These are phyloP conservation scores for Aspergillus luchuensis DNA, from an alignment of 2,329 filamentous ascomycete genomes.

Conservation along the genomic window DNA sequence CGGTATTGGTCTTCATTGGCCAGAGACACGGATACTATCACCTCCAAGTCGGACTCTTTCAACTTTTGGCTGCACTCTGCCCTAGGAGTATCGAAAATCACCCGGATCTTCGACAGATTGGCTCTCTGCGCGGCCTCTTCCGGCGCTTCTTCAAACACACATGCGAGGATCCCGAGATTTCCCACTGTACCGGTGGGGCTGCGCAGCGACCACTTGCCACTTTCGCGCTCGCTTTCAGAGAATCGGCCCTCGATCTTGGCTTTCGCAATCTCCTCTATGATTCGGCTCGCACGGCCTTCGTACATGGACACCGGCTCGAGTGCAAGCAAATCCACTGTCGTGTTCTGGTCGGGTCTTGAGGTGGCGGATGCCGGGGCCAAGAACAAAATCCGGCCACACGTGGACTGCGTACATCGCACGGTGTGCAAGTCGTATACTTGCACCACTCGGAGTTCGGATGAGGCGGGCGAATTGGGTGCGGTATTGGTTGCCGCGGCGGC, in stretches of 20 bases:
- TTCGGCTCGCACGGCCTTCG: conserved; percentile 73
- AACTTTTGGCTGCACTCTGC: conserved; percentile 32
- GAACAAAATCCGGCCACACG: conserved; percentile 43
- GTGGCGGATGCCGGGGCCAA: conserved; percentile 34
- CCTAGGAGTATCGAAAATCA: conserved; percentile 42
- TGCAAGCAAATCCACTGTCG: conserved; percentile 57
- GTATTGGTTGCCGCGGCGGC: conserved; percentile 59
- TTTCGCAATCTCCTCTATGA: conserved; percentile 83
- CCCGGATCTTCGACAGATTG: conserved; percentile 35
- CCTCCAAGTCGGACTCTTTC: conserved; percentile 42
- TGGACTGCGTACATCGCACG: conserved; percentile 64
- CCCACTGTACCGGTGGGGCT: conserved; percentile 63
- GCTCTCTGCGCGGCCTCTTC: conserved; percentile 56
- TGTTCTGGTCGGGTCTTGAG: conserved; percentile 24
- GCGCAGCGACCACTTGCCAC: conserved; percentile 76
- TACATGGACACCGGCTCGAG: conserved; percentile 75
- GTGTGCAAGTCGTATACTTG: conserved; percentile 71
- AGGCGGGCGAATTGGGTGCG: conserved; percentile 25
- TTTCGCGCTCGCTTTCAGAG: conserved; percentile 78
- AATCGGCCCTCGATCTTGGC: conserved; percentile 85
- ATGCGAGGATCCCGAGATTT: conserved; percentile 55
- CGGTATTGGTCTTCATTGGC: conserved; percentile 62
- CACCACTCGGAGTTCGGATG: conserved; percentile 73
- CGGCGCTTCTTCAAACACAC: conserved; percentile 45
- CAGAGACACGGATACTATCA: conserved; percentile 68